Conservation (phyloP, 306 rosid species). For the Abrus precatorius region DNA sequence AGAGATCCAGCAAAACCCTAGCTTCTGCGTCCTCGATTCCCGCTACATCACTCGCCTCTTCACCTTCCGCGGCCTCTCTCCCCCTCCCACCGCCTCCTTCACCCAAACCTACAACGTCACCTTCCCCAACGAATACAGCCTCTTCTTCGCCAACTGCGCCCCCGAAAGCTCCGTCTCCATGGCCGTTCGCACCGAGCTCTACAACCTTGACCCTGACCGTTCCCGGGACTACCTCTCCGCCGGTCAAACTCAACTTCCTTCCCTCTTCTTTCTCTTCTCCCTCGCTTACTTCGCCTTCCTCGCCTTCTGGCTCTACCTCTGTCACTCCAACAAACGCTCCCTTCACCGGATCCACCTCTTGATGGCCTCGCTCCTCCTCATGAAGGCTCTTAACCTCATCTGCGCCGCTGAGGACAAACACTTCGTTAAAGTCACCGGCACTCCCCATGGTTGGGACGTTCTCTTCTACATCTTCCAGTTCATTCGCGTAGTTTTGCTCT, state of each 20-base stretch:
- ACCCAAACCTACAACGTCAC: constrained; percentile 60
- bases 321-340: constrained; percentile 57
- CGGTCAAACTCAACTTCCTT: constrained; percentile 79
- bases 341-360: constrained; percentile 84
- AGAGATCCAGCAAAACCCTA: constrained; percentile 84
- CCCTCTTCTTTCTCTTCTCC: constrained; percentile 69
- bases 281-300: constrained; percentile 64
- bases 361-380: constrained; percentile 72
- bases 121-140: constrained; percentile 75
- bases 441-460: constrained; percentile 95
- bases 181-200: constrained; percentile 76
- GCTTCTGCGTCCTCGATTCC: constrained; percentile 79
- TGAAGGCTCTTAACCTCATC: constrained; percentile 80
- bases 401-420: constrained; percentile 93
- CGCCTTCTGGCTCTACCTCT: constrained; percentile 65
- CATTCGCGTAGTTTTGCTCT: constrained; percentile 77
- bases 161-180: constrained; percentile 75
- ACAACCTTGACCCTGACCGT: constrained; percentile 65
- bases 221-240: constrained; percentile 79
- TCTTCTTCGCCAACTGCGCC: constrained; percentile 85
- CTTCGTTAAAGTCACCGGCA: constrained; percentile 79
- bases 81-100: constrained; percentile 71
- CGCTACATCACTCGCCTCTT: constrained; percentile 59
- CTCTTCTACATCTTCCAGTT: constrained; percentile 85
- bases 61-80: constrained; percentile 78